Evolutionary conservation across 352 stramenopile species (phyloP).

Genomic region (Plasmopara viticola): DNA sequence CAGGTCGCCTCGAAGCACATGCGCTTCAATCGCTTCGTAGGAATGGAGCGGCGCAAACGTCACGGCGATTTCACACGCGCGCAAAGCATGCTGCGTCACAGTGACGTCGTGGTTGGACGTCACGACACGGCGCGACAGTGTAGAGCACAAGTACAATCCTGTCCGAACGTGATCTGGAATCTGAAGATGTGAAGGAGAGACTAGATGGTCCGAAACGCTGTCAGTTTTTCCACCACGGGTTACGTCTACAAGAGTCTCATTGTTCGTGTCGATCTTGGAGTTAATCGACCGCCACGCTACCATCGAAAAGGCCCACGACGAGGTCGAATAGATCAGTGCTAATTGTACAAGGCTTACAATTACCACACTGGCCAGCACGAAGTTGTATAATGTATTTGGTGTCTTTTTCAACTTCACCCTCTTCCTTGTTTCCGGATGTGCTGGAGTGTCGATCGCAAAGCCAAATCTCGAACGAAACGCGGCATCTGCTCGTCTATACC

Average conservation of each 20-base stretch:
- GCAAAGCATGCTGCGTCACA: slow-evolving; percentile 30
- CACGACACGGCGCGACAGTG: slow-evolving; percentile 33
- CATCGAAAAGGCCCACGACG: slow-evolving; percentile 29
- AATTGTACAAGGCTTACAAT: slow-evolving; percentile 29
- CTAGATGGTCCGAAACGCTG: not conserved
- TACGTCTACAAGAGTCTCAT: not conserved
- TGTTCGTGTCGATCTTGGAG: slow-evolving; percentile 1
- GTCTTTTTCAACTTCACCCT: slow-evolving; percentile 16
- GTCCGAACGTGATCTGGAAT: slow-evolving; percentile 25
- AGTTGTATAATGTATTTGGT: slow-evolving; percentile 19
- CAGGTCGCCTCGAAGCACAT: slow-evolving; percentile 45
- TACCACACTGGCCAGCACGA: slow-evolving; percentile 27
- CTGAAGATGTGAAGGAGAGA: not conserved
- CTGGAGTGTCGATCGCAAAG: slow-evolving; percentile 33
- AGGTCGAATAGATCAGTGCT: slow-evolving; percentile 22
- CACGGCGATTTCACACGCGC: slow-evolving; percentile 42
- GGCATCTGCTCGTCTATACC: slow-evolving; percentile 19
- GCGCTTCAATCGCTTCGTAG: slow-evolving; percentile 27
- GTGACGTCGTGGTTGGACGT: slow-evolving; percentile 32
- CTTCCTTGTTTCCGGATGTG: slow-evolving; percentile 25
- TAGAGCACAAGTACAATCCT: slow-evolving; percentile 34
- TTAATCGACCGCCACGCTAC: slow-evolving; percentile 13
- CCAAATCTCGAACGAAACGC: slow-evolving; percentile 24
- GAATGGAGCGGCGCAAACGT: slow-evolving; percentile 24
- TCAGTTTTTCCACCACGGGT: slow-evolving; percentile 1